phyloP scores from a whole-genome alignment of 768 basidiomycete genomes.

The Lyophyllum atratum region DNA sequence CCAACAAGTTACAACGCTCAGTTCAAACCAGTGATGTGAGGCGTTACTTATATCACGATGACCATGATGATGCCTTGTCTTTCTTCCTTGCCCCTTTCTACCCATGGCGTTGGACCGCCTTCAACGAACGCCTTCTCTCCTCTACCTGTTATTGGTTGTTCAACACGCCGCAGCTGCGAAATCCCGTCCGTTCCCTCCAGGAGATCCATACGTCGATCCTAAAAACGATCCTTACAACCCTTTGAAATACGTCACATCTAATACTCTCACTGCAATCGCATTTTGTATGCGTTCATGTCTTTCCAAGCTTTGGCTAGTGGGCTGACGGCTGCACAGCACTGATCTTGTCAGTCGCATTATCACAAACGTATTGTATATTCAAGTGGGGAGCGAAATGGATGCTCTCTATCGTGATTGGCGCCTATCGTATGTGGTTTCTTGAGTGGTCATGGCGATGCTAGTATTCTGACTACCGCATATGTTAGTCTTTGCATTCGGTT shows the following conservation, averaged over 20 bases:
- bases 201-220: conserved; percentile 45
- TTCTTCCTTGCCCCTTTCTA: not conserved
- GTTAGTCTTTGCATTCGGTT: conserved; percentile 56
- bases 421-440: conserved; percentile 43
- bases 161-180: not conserved
- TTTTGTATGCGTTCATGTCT: conserved; percentile 35
- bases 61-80: too few relatives aligned
- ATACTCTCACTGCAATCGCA: conserved; percentile 51
- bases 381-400: conserved; percentile 57
- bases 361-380: conserved; percentile 43
- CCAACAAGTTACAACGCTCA: too few relatives aligned
- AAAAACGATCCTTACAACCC: conserved; percentile 54
- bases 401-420: conserved; percentile 61
- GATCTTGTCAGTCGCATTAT: conserved; percentile 43
- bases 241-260: conserved; percentile 56
- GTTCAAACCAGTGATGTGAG: not conserved
- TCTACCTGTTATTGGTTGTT: not conserved
- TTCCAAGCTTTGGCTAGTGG: not conserved
- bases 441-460: not conserved
- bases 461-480: not conserved
- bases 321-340: conserved; percentile 26
- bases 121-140: not conserved
- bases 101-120: not conserved
- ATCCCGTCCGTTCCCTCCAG: conserved; percentile 23
- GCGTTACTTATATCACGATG: not conserved